A percentile compares a stretch with the other conserved stretches of the same genome.
phyloP scores from a whole-genome alignment of 441 rosid species.

The Erodium texanum region DNA sequence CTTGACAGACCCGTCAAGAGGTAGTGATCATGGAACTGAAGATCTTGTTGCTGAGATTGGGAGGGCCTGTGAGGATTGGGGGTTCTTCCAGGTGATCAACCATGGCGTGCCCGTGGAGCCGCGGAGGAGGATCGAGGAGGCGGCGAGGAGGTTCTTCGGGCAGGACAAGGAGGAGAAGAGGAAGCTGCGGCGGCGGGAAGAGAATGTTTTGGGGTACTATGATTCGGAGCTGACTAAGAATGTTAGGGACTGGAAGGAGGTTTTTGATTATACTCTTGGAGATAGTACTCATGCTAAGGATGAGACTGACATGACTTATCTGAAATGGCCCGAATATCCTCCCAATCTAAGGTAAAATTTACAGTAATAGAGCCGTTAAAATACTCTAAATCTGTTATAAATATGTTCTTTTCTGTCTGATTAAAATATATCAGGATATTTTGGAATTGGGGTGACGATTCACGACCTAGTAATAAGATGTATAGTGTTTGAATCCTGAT shows the following conservation, averaged over 20 bases:
- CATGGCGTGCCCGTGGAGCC: slow-evolving; percentile 49
- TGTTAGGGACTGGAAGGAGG: not conserved
- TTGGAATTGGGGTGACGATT: too few relatives aligned
- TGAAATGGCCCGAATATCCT: not conserved
- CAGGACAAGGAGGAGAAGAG: slow-evolving; percentile 44
- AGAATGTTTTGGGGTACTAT: not conserved
- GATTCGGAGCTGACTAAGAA: not conserved
- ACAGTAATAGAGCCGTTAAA: too few relatives aligned
- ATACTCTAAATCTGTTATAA: too few relatives aligned
- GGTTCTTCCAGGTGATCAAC: slow-evolving; percentile 58
- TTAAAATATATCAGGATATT: too few relatives aligned
- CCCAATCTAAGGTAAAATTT: not conserved
- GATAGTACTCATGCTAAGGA: not conserved
- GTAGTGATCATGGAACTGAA: not conserved
- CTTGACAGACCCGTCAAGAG: not conserved
- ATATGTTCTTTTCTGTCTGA: too few relatives aligned
- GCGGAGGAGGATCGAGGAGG: slow-evolving; percentile 25
- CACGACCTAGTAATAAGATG: too few relatives aligned
- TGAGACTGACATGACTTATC: not conserved
- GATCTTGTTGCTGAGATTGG: not conserved
- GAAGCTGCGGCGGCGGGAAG: slow-evolving; percentile 8
- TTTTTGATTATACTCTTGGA: not conserved
- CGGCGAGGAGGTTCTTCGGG: slow-evolving; percentile 36
- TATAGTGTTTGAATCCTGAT: too few relatives aligned
- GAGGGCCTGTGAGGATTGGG: slow-evolving; percentile 58